Percentiles rank a stretch among this genome's conserved stretches.
Conservation (phyloP, 371 early-diverging fungal species). For the Dentiscutata heterogama region DNA sequence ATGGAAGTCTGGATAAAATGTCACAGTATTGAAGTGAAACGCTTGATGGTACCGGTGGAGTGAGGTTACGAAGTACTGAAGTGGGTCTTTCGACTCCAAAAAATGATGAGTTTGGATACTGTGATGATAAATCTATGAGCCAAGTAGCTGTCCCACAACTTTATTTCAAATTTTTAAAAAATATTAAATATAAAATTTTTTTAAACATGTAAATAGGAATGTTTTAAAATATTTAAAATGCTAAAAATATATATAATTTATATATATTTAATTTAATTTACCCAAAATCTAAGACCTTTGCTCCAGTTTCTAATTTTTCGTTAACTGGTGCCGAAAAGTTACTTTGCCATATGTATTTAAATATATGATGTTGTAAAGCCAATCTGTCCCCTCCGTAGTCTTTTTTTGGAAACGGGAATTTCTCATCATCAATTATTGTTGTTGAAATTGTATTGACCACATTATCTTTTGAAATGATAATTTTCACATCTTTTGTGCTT, state of each 20-base stretch:
- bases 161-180: too few species aligned
- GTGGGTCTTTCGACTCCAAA: conserved; percentile 19
- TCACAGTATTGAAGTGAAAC: conserved; percentile 63
- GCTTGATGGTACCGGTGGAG: conserved; percentile 63
- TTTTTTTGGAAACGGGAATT: too few species aligned
- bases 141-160: conserved; percentile 34
- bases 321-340: conserved; percentile 41
- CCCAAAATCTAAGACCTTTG: conserved; percentile 37
- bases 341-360: conserved; percentile 4
- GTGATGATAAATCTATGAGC: conserved; percentile 6
- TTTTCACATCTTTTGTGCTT: too few species aligned
- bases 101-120: conserved; percentile 27
- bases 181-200: too few species aligned
- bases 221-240: too few species aligned
- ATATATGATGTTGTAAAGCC: conserved; percentile 16
- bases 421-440: too few species aligned
- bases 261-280: conserved; percentile 1
- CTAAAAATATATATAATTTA: too few species aligned
- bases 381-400: background rate
- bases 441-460: too few species aligned
- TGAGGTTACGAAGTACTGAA: conserved; percentile 53
- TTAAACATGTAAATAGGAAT: too few species aligned
- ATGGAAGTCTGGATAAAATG: conserved; percentile 62
- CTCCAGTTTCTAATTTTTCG: conserved; percentile 13
- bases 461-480: too few species aligned